A percentile compares a stretch with the other conserved stretches of the same genome.
phyloP scores from a whole-genome alignment of 2,329 filamentous ascomycete species.

The Colletotrichum sp. region DNA sequence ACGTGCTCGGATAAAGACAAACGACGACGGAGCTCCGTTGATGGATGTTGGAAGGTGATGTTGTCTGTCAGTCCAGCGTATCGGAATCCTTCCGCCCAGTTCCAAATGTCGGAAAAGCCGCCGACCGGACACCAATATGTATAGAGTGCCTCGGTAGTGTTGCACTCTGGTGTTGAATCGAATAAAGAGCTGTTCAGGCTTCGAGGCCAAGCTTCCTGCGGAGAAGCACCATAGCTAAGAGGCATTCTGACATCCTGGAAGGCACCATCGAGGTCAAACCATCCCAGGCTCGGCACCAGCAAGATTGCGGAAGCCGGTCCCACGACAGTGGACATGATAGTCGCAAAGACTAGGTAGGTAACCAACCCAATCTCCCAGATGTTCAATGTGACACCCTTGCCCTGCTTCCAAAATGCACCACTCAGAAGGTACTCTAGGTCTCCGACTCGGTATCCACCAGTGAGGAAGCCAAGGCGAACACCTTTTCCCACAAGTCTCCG shows the following conservation, averaged over 20 bases:
- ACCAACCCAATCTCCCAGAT: background rate
- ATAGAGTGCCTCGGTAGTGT: background rate
- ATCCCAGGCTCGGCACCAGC: background rate
- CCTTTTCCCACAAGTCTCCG: background rate
- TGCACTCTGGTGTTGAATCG: background rate
- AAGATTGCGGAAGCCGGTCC: slow-evolving; percentile 6
- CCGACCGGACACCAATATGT: background rate
- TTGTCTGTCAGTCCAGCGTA: background rate
- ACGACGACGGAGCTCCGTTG: background rate
- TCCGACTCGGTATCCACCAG: slow-evolving; percentile 12
- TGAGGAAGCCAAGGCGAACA: slow-evolving; percentile 2
- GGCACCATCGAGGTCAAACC: background rate
- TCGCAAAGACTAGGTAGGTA: background rate
- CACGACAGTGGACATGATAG: background rate
- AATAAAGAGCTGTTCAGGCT: background rate
- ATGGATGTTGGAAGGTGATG: background rate
- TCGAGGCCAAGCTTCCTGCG: background rate
- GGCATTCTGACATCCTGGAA: background rate
- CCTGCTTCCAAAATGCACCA: background rate
- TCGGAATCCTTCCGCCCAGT: background rate
- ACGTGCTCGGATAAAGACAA: background rate
- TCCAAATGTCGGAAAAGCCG: background rate
- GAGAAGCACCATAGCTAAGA: background rate
- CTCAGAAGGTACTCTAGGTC: background rate
- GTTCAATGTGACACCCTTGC: background rate